Percentiles rank a stretch among this genome's conserved stretches.
These are phyloP conservation scores for Ceratocystis harringtonii DNA, from an alignment of 2,329 filamentous ascomycete genomes.

Conservation along the genomic window DNA sequence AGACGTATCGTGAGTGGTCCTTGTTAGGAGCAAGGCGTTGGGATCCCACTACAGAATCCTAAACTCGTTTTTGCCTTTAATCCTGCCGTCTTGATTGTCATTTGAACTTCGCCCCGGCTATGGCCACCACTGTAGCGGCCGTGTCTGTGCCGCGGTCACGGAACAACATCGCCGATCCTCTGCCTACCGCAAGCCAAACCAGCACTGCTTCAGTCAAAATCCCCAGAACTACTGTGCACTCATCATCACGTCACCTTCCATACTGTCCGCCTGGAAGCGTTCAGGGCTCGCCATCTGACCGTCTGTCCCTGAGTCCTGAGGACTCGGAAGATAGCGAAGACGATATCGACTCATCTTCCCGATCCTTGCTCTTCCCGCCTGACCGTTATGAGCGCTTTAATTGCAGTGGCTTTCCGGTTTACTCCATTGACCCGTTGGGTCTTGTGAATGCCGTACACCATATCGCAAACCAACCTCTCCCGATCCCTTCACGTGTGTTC, in stretches of 20 bases:
- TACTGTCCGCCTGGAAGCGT: constrained; percentile 14
- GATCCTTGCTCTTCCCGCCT: constrained; percentile 63
- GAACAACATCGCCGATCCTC: neutral
- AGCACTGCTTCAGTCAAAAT: constrained; percentile 2
- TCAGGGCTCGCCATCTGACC: neutral
- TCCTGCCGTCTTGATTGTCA: neutral
- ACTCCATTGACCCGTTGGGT: constrained; percentile 53
- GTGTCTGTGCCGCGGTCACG: neutral
- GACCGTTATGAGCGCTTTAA: constrained; percentile 40
- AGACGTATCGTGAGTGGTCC: constrained; percentile 1
- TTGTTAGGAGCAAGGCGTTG: neutral
- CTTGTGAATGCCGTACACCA: constrained; percentile 63
- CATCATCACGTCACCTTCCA: constrained; percentile 11
- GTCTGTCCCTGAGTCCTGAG: constrained; percentile 29
- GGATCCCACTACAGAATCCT: neutral
- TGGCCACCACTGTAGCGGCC: constrained; percentile 13
- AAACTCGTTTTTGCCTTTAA: neutral
- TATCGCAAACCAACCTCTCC: constrained; percentile 62
- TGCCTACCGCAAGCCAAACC: neutral
- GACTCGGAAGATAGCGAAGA: constrained; percentile 30
- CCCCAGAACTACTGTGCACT: constrained; percentile 6
- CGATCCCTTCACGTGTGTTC: constrained; percentile 74
- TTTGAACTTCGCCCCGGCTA: neutral
- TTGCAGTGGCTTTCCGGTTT: constrained; percentile 46
- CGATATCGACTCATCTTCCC: constrained; percentile 31